These are phyloP conservation scores for Xylaria longipes DNA, from an alignment of 495 filamentous ascomycete species.

Conservation along the genomic window DNA sequence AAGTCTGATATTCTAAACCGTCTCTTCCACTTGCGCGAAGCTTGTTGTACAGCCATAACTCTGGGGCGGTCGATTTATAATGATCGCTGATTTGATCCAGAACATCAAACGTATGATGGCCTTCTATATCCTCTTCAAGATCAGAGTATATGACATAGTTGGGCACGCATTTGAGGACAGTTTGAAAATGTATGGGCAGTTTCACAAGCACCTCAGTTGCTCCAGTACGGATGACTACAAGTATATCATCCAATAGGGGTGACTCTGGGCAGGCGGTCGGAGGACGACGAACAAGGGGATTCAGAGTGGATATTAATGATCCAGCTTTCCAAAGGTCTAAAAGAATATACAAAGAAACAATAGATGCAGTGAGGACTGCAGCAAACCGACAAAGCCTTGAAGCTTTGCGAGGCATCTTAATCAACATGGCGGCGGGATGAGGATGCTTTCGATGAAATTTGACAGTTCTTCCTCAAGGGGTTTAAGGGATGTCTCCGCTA, in stretches of 20 bases:
- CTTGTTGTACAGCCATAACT: constrained; percentile 19
- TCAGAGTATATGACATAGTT: constrained; percentile 25
- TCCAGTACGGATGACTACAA: constrained; percentile 21
- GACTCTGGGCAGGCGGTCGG: background rate
- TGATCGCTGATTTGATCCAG: background rate
- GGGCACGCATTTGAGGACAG: constrained; percentile 1
- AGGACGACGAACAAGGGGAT: background rate
- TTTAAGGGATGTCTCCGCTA: no score
- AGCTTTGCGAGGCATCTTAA: background rate
- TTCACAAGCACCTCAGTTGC: constrained; percentile 21
- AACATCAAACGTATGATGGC: constrained; percentile 15
- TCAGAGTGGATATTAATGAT: background rate
- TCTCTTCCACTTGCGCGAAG: constrained; percentile 2
- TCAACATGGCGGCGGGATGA: background rate
- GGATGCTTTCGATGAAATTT: background rate
- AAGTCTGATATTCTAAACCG: constrained; percentile 15
- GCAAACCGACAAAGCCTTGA: background rate
- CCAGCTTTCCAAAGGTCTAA: background rate
- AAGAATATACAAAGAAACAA: background rate
- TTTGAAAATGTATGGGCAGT: constrained; percentile 10
- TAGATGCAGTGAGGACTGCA: background rate
- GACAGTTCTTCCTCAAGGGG: no score
- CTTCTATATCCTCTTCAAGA: constrained; percentile 16
- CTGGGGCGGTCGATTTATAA: background rate
- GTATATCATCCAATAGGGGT: constrained; percentile 9